Conservation (phyloP, 371 early-diverging fungal species). For the Phascolomyces articulosus region DNA sequence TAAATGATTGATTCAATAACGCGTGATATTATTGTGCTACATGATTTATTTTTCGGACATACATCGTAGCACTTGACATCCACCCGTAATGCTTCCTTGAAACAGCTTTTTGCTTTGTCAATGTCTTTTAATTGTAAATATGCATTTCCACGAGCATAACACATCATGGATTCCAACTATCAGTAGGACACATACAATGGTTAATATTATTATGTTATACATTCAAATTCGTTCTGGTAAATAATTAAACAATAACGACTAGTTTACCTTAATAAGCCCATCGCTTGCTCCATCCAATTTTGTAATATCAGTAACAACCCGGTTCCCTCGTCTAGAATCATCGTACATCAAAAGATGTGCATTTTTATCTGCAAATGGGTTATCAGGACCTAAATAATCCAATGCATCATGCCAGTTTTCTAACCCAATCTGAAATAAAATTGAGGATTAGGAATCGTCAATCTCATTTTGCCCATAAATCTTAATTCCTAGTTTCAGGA, state of each 20-base stretch:
- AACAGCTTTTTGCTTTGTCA: conserved; percentile 60
- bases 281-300: conserved; percentile 1
- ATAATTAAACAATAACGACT: neutral
- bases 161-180: conserved; percentile 68
- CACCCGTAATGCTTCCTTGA: conserved; percentile 62
- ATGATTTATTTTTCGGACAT: conserved; percentile 5
- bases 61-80: conserved; percentile 77
- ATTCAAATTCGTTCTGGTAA: no score
- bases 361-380: conserved; percentile 49
- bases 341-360: conserved; percentile 1
- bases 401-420: conserved; percentile 63
- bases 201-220: neutral
- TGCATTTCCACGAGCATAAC: conserved; percentile 64
- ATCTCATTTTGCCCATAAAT: no score
- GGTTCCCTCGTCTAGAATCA: neutral
- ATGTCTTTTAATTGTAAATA: conserved; percentile 56
- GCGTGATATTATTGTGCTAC: neutral
- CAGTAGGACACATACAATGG: neutral
- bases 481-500: neutral
- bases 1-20: neutral
- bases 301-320: neutral
- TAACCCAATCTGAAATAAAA: conserved; percentile 55
- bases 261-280: conserved; percentile 9
- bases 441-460: no score
- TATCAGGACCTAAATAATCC: conserved; percentile 60